Evolutionary conservation across 495 filamentous ascomycete genomes (phyloP).

Genomic region (Aspergillus haitiensis): DNA sequence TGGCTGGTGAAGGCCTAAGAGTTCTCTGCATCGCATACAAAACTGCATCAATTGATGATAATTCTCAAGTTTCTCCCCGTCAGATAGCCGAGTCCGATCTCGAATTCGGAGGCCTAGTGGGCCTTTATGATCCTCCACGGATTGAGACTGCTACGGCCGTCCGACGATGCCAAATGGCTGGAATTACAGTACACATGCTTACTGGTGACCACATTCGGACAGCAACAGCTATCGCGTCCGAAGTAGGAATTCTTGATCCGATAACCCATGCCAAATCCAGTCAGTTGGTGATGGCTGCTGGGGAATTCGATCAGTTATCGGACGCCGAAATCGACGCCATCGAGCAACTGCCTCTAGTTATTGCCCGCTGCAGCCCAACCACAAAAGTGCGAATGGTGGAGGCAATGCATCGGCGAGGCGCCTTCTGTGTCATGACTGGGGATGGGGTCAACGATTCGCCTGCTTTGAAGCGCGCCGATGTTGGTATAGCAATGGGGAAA

Average conservation of each 20-base stretch:
- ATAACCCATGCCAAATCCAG: conserved; percentile 48
- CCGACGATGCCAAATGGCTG: conserved; percentile 58
- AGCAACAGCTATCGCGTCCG: conserved; percentile 59
- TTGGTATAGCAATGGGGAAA: conserved; percentile 84
- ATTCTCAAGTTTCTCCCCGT: conserved; percentile 33
- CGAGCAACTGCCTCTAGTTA: conserved; percentile 64
- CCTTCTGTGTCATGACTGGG: conserved; percentile 72
- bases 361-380: conserved; percentile 66
- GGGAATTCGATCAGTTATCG: conserved; percentile 60
- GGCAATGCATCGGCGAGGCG: conserved; percentile 62
- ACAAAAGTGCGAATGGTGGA: conserved; percentile 74
- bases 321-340: conserved; percentile 61
- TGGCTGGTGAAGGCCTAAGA: conserved; percentile 75
- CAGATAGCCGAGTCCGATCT: conserved; percentile 54
- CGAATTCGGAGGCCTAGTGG: conserved; percentile 58
- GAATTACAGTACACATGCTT: conserved; percentile 69
- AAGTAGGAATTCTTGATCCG: conserved; percentile 63
- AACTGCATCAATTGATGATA: conserved; percentile 25
- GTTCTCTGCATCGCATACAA: conserved; percentile 74
- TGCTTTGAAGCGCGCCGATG: conserved; percentile 72
- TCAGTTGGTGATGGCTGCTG: conserved; percentile 61
- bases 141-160: conserved; percentile 57
- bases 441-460: conserved; percentile 89
- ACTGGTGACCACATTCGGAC: conserved; percentile 67
- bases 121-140: conserved; percentile 70